These are phyloP conservation scores for Pichia paraexigua DNA, from an alignment of 805 yeast genomes.

Conservation along the genomic window DNA sequence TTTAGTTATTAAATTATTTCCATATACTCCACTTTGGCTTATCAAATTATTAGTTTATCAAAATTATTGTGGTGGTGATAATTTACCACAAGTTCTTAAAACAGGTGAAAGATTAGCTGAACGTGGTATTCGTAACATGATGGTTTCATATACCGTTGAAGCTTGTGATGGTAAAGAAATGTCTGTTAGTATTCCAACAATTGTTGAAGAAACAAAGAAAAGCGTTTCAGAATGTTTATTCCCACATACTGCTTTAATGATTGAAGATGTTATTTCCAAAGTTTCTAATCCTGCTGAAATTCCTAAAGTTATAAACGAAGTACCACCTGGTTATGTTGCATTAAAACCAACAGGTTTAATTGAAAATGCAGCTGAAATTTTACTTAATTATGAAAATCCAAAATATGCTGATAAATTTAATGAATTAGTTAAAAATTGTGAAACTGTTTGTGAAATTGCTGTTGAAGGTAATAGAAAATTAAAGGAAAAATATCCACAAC, in stretches of 20 bases:
- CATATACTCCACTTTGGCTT: conserved; percentile 63
- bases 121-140: conserved; percentile 86
- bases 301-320: conserved; percentile 38
- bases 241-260: conserved; percentile 61
- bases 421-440: conserved; percentile 56
- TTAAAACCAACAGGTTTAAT: conserved; percentile 89
- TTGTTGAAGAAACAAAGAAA: conserved; percentile 53
- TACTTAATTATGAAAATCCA: conserved; percentile 52
- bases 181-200: conserved; percentile 39
- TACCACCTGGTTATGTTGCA: conserved; percentile 90
- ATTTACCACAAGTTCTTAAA: conserved; percentile 53
- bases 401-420: conserved; percentile 45
- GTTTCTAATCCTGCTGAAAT: conserved; percentile 23
- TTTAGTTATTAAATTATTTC: conserved; percentile 56
- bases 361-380: conserved; percentile 64
- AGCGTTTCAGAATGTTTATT: conserved; percentile 62
- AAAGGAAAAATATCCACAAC: conserved; percentile 46
- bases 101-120: conserved; percentile 61
- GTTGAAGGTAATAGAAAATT: conserved; percentile 44
- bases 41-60: conserved; percentile 70
- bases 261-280: conserved; percentile 28
- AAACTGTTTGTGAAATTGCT: conserved; percentile 50
- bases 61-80: conserved; percentile 87
- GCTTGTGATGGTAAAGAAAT: conserved; percentile 76
- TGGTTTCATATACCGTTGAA: conserved; percentile 90